Evolutionary conservation across 2,329 filamentous ascomycete species (phyloP).

Genomic region (Paraconiothyrium sp.): DNA sequence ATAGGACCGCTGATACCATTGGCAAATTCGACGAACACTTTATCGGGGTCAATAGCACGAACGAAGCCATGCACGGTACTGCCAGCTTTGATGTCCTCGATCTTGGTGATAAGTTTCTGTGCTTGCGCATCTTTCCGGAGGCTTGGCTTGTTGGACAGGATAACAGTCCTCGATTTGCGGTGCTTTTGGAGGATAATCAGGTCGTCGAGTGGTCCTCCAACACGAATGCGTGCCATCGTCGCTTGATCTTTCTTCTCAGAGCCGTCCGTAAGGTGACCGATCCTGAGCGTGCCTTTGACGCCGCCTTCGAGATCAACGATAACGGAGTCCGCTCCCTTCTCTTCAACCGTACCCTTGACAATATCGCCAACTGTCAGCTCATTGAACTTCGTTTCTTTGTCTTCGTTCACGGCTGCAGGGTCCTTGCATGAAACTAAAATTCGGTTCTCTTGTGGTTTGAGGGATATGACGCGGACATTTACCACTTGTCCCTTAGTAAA

Average conservation of each 20-base stretch:
- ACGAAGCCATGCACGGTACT: constrained; percentile 80
- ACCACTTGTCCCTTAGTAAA: constrained; percentile 92
- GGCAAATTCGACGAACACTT: constrained; percentile 88
- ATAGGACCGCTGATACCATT: constrained; percentile 80
- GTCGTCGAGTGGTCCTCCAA: constrained; percentile 83
- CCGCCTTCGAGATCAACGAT: constrained; percentile 79
- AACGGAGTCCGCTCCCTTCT: constrained; percentile 55
- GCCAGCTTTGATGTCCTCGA: constrained; percentile 77
- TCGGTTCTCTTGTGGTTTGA: constrained; percentile 75
- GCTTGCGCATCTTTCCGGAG: constrained; percentile 79
- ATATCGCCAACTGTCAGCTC: constrained; percentile 76
- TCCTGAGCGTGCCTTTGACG: constrained; percentile 79
- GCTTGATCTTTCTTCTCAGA: constrained; percentile 80
- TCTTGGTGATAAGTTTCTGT: constrained; percentile 73
- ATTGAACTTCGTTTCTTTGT: constrained; percentile 77
- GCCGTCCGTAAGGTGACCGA: constrained; percentile 86
- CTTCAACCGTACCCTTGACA: constrained; percentile 74
- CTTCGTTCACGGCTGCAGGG: constrained; percentile 78
- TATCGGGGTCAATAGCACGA: constrained; percentile 81
- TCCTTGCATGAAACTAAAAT: constrained; percentile 95
- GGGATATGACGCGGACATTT: constrained; percentile 84
- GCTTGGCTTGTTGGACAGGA: constrained; percentile 83
- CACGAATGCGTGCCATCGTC: constrained; percentile 80
- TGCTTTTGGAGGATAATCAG: constrained; percentile 90
- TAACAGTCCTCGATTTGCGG: constrained; percentile 76